Base-by-base conservation (phyloP, 176 grass and related monocot genomes). In the Tillandsia fasciculata region DNA sequence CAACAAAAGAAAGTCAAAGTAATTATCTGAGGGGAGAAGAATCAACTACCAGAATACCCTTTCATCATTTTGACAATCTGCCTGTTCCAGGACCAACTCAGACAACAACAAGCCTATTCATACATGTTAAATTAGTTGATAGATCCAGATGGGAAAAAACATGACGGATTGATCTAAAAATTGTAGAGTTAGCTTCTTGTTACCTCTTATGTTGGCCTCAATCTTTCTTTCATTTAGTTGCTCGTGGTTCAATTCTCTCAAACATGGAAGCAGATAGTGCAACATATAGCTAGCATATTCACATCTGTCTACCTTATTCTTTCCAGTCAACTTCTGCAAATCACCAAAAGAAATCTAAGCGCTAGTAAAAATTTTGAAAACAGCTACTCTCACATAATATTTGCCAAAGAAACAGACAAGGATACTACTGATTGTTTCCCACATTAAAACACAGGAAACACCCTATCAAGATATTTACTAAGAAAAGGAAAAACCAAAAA, bases 131-230 rank as follows among this genome's bases (percentile, higher is more conserved):
- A 75, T 15, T 11, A 63, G 67, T 20, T 53, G 48, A 49, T 33
- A 73, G 67, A 68, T 77, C 63, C 56, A 70, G 79, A 3, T 42
- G 22, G 65, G 56, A 23, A 65, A 67, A 63, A 24, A 72, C 27
- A 56, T 64, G 2, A 61, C 17, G 72, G 51, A 50, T 65, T 12
- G 26, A 58, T 79, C 29, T 10, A 27, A 12, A 50, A 78, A 24
- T 49, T 82, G 27, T 65, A 48, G 48, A 77, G 50, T 64, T 69
- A 28, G 9, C 7, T 65, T 48, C 65, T 52, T 15, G 22, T 65
- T 79, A 87, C 90, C 75, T 94, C 15, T 66, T 71, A 80, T 77
- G 12, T 65, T 29, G 11, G 86, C 86, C 59, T 94, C 90, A 6
- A 73, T 52, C 74, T 77, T 57, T 75, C n/a, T 83, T 81, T 90